Conservation (phyloP, 257 asterid species). For the Thymus quinquecostatus region DNA sequence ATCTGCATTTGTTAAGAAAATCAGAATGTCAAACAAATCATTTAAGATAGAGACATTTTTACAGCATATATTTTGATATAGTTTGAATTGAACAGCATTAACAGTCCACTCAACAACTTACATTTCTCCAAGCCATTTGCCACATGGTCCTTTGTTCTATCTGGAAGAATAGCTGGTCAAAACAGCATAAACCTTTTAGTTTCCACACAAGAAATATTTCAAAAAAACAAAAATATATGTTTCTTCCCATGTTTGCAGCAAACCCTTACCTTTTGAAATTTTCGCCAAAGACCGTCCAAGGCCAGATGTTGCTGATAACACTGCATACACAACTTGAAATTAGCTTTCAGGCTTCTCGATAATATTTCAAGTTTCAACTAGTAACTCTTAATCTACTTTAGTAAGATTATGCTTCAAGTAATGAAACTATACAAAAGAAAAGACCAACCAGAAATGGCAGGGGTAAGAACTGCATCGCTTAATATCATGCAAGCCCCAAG, state of each 20-base stretch:
- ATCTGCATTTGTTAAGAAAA: conserved; percentile 47
- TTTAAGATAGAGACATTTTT: background rate
- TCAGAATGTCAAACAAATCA: conserved; percentile 27
- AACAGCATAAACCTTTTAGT: conserved; percentile 30
- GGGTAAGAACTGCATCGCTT: conserved; percentile 85
- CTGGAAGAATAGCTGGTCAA: conserved; percentile 60
- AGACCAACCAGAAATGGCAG: conserved; percentile 84
- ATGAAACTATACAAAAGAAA: background rate
- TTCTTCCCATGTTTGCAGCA: background rate
- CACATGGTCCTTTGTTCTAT: conserved; percentile 47
- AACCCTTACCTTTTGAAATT: conserved; percentile 64
- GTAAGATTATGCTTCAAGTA: background rate
- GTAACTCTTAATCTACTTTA: conserved; percentile 11
- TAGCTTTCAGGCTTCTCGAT: background rate
- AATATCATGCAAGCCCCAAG: conserved; percentile 92
- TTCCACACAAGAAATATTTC: background rate
- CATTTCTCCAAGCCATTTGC: conserved; percentile 58
- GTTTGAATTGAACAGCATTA: background rate
- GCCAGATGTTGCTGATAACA: conserved; percentile 76
- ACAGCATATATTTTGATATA: background rate
- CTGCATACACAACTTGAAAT: conserved; percentile 41
- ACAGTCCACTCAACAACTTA: conserved; percentile 42
- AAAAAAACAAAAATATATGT: background rate
- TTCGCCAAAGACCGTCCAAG: conserved; percentile 76
- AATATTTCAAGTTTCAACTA: background rate